Evolutionary conservation across 257 asterid genomes (phyloP), one percentile per base, ranked within the genome.

Genomic region (Jacaranda mimosifolia): DNA sequence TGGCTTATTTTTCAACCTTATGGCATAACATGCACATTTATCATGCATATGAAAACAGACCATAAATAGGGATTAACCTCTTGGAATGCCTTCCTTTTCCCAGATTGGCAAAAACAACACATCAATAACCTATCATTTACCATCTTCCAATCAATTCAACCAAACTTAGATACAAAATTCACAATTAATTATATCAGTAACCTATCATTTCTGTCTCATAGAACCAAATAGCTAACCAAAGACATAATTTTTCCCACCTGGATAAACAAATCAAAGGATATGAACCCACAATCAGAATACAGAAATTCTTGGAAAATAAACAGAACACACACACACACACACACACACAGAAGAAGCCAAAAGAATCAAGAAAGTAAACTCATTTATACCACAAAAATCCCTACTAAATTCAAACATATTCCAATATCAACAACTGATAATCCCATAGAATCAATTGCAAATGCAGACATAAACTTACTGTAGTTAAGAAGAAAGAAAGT

Each of bases 401-500:
- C 0, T 57, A 0, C 36, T 19, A 6, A 17, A 43, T 45, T 42
- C 13, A 68, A 39, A 5, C 19, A 4, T 3, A 40, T 2, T 45
- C 7, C 63, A 63, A 62, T 4, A 3, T 26, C 32, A 74, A 1
- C 4, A 48, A 74, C 4, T 9, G 52, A 74, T 5, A 26, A 56
- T 19, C 40, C 53, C 65, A 74, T 1, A 48, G 21, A 19, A 64
- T 18, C n/a, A 42, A 52, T 19, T 5, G 14, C 55, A 67, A 15
- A 55, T 8, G 42, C 53, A 64, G 51, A 13, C 21, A 7, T 40
- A 15, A 60, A 77, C 85, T 77, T 68, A 82, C 85, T 39, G 51
- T 4, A 66, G 74, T 17, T 13, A 9, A 21, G 46, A 4, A 51
- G 72, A 64, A 39, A 1, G 14, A 0, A 0, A 42, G 59, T 4